Base-by-base conservation (phyloP, 805 yeast species). In the Candida broadrunensis region DNA sequence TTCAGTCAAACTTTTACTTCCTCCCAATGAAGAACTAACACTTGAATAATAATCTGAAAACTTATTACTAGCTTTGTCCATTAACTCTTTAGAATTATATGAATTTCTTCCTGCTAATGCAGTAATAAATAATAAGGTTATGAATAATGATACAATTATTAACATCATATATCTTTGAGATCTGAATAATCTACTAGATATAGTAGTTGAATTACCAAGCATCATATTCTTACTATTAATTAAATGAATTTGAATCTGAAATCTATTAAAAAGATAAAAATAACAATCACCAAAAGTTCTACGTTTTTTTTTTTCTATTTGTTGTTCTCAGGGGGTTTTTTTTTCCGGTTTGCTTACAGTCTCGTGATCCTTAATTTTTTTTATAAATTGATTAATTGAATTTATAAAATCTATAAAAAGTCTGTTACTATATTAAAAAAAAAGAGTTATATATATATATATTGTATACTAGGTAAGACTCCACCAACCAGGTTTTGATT, bases 121-220 rank as follows among this genome's bases (percentile, higher is more conserved):
- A 1, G 65, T 54, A 12, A 65, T 44, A 5, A 61, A 25, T 23
- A 68, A 47, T 20, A 66, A 35, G 9, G 50, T 14, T 1, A 55
- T 35, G 20, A 68, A 52, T 13, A 47, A 42, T 7, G 61, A 36
- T 8, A 59, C 36, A 5, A 65, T 55, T 5, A 50, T 24, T 12
- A 60, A 12, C 5, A 55, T 45, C 18, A 67, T 44, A 35, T 56
- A 47, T 29, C 64, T 49, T 44, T 64, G 72, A 9, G 62, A 57
- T 39, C 63, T 52, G 48, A 68, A 63, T 36, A 67, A 40, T 35
- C 64, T 45, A 36, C 52, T 53, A 5, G 63, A 48, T 8, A 65
- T 52, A 3, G 48, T 42, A 13, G 67, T 56, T 5, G 69, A 51
- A 37, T 60, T 62, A 16, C 55, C 24, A 6, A 21, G 32, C 46